Conservation (phyloP, 2,329 filamentous ascomycete genomes). For the Aspergillaceae sp. region DNA sequence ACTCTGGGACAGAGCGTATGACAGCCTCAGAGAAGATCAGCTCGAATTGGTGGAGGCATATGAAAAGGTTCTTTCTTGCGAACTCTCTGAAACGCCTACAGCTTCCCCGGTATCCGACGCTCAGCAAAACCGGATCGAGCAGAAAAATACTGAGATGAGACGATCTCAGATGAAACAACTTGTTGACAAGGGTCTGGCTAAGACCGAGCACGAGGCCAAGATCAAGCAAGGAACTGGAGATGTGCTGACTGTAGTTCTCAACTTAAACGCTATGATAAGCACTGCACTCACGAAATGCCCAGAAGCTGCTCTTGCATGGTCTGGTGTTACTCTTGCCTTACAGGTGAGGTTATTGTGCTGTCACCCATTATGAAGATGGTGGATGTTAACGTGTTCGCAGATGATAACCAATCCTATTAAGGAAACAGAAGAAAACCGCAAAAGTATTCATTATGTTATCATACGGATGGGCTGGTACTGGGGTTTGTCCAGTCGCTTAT, state of each 20-base stretch:
- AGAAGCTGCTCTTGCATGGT: conserved; percentile 32
- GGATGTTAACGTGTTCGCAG: conserved; percentile 1
- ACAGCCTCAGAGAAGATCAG: neutral
- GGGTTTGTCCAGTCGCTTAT: conserved; percentile 20
- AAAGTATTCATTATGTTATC: conserved; percentile 30
- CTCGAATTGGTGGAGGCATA: neutral
- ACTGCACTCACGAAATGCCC: conserved; percentile 20
- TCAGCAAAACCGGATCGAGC: neutral
- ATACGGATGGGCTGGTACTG: conserved; percentile 35
- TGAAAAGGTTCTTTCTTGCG: neutral
- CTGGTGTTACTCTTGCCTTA: conserved; percentile 26
- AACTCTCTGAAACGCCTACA: neutral
- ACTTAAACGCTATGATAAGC: conserved; percentile 17
- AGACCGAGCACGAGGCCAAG: neutral
- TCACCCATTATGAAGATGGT: neutral
- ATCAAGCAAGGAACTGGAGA: neutral
- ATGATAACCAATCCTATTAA: conserved; percentile 1
- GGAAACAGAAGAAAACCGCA: conserved; percentile 20
- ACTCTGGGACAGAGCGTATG: neutral
- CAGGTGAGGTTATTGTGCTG: conserved; percentile 17
- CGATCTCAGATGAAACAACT: neutral
- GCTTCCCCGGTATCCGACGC: neutral
- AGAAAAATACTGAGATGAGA: neutral
- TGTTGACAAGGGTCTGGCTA: neutral
- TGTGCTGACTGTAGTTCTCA: conserved; percentile 6